Evolutionary conservation across 2,329 filamentous ascomycete genomes (phyloP), one percentile per base, ranked within the genome.

Genomic region (Cladosporium sp.): DNA sequence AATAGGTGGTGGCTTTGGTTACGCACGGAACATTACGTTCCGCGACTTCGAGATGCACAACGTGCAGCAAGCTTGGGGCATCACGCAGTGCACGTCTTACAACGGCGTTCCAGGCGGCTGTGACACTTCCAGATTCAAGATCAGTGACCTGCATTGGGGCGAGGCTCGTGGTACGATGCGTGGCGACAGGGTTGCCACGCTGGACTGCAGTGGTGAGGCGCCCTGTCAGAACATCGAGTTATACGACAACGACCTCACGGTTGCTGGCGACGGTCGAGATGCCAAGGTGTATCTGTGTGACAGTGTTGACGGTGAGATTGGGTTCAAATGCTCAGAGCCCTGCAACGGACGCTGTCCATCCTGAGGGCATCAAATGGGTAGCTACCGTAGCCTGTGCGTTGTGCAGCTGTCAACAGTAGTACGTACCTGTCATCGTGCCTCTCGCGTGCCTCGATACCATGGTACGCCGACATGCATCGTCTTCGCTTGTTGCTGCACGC

Each of bases 1-100:
- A 54, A 54, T 63, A 63, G 60, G 60, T 63, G 60, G 60, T 43
- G 85, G 85, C 3, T 70, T 82, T 0, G 85, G 85, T 10, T 79
- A 75, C 63, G 76, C 75, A 1, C 70, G 74, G 25, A 77, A 79
- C 53, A 73, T 82, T 51, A 69, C 67, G 16, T 75, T 79, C 65
- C 74, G 72, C n/a, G 73, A 82, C 67, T 72, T 71, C 53, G 63
- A 59, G 11, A 26, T 75, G 28, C 43, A 68, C 26, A 65, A 72
- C 43, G 70, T 70, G 7, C 63, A 65, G 13, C 66, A 67, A 5
- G 67, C 70, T 1, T 71, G 71, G 26, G 67, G 67, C n/a, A 71
- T 75, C 53, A 74, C 73, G 56, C 73, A 75, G 58, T 75, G 74
- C 64, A 72, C 70, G 1, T 69, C 67, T 28, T 75, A 72, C 61